These are phyloP conservation scores for Septoria petroselini DNA, from an alignment of 2,329 filamentous ascomycete genomes.

Conservation along the genomic window DNA sequence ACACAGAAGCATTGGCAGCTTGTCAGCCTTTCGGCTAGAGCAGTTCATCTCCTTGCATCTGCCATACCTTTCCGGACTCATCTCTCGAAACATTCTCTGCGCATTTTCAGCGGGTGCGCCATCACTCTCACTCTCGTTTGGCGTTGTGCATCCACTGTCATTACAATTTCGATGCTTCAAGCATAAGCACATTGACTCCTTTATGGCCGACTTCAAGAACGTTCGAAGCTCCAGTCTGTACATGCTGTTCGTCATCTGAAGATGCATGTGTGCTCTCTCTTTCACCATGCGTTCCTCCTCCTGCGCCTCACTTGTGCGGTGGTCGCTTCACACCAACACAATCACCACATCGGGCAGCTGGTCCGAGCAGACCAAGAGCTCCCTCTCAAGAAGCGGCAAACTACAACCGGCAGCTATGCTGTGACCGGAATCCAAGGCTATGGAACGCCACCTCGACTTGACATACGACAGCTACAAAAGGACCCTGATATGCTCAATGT, in stretches of 20 bases:
- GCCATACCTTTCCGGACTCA: not conserved
- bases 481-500: conserved; percentile 70
- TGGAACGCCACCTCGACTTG: conserved; percentile 51
- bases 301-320: not conserved
- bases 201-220: no score
- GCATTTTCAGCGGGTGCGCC: no score
- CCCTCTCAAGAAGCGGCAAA: conserved; percentile 18
- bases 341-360: conserved; percentile 24
- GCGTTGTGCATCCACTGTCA: not conserved
- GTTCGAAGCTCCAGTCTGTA: no score
- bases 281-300: not conserved
- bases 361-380: not conserved
- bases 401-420: conserved; percentile 21
- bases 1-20: not conserved
- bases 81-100: not conserved
- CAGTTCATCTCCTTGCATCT: not conserved
- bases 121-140: not conserved
- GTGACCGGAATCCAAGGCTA: conserved; percentile 36
- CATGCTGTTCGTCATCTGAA: not conserved
- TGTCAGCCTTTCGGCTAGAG: not conserved
- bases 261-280: not conserved
- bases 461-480: conserved; percentile 64
- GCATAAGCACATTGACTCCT: no score
- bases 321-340: not conserved
- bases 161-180: not conserved